These are phyloP conservation scores for Candida pini DNA, from an alignment of 805 yeast species.

Conservation along the genomic window DNA sequence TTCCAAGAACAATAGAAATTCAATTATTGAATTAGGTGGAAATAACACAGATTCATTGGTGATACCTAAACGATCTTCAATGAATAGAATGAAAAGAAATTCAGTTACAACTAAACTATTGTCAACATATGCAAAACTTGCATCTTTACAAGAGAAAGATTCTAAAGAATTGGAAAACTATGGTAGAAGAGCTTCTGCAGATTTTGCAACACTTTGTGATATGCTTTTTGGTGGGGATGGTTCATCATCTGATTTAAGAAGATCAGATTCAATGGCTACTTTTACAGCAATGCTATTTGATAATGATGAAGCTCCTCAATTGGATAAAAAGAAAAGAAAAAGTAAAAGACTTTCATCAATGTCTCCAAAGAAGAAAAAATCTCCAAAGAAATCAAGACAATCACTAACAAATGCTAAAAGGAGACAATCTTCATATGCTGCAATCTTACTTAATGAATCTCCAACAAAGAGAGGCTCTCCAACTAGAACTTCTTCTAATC, in stretches of 20 bases:
- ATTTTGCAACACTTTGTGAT: conserved; percentile 74
- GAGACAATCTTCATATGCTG: conserved; percentile 17
- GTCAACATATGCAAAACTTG: conserved; percentile 66
- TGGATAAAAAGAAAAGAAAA: conserved; percentile 7
- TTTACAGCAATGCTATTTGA: conserved; percentile 41
- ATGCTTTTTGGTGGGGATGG: conserved; percentile 62
- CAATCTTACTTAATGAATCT: conserved; percentile 7
- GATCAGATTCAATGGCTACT: conserved; percentile 43
- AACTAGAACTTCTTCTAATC: conserved; percentile 24
- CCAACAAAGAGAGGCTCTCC: conserved; percentile 4
- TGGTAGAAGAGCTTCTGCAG: conserved; percentile 70
- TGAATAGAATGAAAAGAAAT: conserved; percentile 45
- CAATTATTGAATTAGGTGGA: not conserved
- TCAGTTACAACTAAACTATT: conserved; percentile 67
- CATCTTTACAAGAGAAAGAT: conserved; percentile 47
- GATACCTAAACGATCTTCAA: conserved; percentile 13
- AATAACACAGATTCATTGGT: not conserved
- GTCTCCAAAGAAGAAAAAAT: conserved; percentile 7
- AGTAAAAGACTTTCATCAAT: conserved; percentile 10
- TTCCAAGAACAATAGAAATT: not conserved
- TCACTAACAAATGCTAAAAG: conserved; percentile 16
- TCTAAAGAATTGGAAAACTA: conserved; percentile 69
- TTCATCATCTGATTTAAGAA: conserved; percentile 12
- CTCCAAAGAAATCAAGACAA: conserved; percentile 9
- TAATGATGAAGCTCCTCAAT: conserved; percentile 8